These are phyloP conservation scores for Mycena galericulata DNA, from an alignment of 768 basidiomycete genomes.

Conservation along the genomic window DNA sequence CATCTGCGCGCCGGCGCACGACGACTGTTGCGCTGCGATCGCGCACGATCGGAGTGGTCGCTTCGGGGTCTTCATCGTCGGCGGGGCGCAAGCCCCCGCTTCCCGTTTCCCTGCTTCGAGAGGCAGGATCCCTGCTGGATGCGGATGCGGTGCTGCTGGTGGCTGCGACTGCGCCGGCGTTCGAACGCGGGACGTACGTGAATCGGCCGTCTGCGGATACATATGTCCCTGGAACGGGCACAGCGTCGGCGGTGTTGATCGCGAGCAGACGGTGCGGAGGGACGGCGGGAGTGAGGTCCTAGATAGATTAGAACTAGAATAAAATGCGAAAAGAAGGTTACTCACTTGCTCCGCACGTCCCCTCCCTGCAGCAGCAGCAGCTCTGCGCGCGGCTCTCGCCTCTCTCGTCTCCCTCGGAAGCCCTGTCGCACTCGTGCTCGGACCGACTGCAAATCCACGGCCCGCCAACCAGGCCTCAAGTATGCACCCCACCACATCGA, in stretches of 20 bases:
- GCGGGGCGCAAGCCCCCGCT: background rate
- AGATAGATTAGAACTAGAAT: background rate
- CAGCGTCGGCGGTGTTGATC: conserved; percentile 18
- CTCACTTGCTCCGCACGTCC: conserved; percentile 38
- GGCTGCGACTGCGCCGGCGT: too few relatives aligned
- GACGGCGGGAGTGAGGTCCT: background rate
- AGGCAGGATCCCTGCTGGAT: background rate
- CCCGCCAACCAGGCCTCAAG: conserved; percentile 93
- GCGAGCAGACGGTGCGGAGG: conserved; percentile 19
- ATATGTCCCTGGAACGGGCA: background rate
- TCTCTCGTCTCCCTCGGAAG: conserved; percentile 81
- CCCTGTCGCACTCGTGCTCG: conserved; percentile 81
- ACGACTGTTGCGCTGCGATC: conserved; percentile 36
- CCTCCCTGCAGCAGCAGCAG: conserved; percentile 69
- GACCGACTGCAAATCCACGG: conserved; percentile 88
- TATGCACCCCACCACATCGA: conserved; percentile 94
- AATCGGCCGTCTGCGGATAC: too few relatives aligned
- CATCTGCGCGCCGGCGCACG: conserved; percentile 22
- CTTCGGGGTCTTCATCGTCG: conserved; percentile 22
- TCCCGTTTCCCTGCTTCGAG: background rate
- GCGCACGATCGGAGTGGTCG: conserved; percentile 27
- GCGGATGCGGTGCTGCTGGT: background rate
- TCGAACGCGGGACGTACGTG: too few relatives aligned
- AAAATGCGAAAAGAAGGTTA: background rate
- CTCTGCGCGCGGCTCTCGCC: conserved; percentile 66